Conservation (phyloP, 2,329 filamentous ascomycete genomes). For the Hymenoscyphus linearis region DNA sequence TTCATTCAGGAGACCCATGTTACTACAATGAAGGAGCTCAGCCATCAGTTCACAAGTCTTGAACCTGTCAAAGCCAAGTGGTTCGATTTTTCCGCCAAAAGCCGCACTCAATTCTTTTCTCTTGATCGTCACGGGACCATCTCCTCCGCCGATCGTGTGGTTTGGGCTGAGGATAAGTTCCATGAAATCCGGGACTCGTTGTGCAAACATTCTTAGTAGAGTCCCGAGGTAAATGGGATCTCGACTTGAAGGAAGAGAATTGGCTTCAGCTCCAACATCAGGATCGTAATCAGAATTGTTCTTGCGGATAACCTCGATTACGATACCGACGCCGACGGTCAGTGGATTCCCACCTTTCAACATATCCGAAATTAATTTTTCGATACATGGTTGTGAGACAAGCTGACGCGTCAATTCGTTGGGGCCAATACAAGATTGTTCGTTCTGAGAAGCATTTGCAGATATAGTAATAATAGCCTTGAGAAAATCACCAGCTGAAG, state of each 20-base stretch:
- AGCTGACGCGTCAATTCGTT: slow-evolving; percentile 95
- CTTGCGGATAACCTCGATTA: slow-evolving; percentile 98
- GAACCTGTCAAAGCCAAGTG: slow-evolving; percentile 93
- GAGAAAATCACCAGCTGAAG: slow-evolving; percentile 92
- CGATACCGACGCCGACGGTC: slow-evolving; percentile 92
- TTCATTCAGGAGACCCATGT: slow-evolving; percentile 95
- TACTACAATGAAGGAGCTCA: slow-evolving; percentile 93
- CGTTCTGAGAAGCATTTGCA: slow-evolving; percentile 94
- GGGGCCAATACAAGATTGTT: slow-evolving; percentile 97
- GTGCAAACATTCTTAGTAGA: slow-evolving; percentile 80
- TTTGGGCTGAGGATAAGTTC: slow-evolving; percentile 73
- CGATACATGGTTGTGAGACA: slow-evolving; percentile 78
- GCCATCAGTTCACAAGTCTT: slow-evolving; percentile 99
- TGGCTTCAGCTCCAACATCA: slow-evolving; percentile 77
- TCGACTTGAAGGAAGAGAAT: slow-evolving; percentile 71
- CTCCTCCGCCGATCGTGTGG: slow-evolving; percentile 50
- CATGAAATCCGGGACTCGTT: slow-evolving; percentile 93
- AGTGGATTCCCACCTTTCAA: slow-evolving; percentile 86
- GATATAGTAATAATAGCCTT: slow-evolving; percentile 99
- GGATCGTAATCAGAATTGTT: slow-evolving; percentile 99
- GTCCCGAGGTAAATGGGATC: slow-evolving; percentile 96
- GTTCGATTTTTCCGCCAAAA: slow-evolving; percentile 87
- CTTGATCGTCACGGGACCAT: slow-evolving; percentile 55
- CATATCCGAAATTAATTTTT: slow-evolving; percentile 87
- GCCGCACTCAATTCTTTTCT: slow-evolving; percentile 76